Conservation (phyloP, 345 rosid genomes). For the Fremontodendron californicum region DNA sequence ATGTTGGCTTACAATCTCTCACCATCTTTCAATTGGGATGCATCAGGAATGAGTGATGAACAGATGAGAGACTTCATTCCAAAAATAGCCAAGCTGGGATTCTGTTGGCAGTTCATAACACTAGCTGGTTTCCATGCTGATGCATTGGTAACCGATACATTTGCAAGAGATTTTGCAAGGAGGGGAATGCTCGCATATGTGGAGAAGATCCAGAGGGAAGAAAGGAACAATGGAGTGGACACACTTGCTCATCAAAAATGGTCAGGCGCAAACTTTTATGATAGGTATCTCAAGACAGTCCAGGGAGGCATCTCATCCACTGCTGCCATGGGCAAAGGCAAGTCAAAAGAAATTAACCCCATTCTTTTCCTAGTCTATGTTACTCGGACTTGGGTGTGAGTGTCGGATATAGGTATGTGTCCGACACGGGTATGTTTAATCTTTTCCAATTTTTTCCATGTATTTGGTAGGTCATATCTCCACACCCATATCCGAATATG, state of each 20-base stretch:
- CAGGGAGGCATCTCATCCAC: slow-evolving; percentile 98
- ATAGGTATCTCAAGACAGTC: slow-evolving; percentile 77
- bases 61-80: slow-evolving; percentile 93
- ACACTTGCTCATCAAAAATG: slow-evolving; percentile 97
- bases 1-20: slow-evolving; percentile 96
- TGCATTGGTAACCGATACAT: slow-evolving; percentile 77
- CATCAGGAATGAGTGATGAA: slow-evolving; percentile 78
- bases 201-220: slow-evolving; percentile 96
- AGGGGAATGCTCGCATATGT: slow-evolving; percentile 95
- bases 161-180: slow-evolving; percentile 71
- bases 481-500: no score
- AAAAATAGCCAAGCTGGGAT: slow-evolving; percentile 69
- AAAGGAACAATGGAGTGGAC: slow-evolving; percentile 86
- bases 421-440: no score
- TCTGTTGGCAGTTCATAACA: slow-evolving; percentile 95
- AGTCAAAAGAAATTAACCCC: neutral
- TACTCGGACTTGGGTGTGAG: no score
- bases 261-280: slow-evolving; percentile 95
- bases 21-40: slow-evolving; percentile 96
- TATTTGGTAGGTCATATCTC: no score
- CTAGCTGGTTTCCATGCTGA: slow-evolving; percentile 93
- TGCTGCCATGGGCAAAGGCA: slow-evolving; percentile 99
- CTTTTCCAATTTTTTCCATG: no score
- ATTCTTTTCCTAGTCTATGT: neutral
- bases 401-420: no score